These are phyloP conservation scores for Candida ipomoeae DNA, from an alignment of 805 yeast genomes.

Conservation along the genomic window DNA sequence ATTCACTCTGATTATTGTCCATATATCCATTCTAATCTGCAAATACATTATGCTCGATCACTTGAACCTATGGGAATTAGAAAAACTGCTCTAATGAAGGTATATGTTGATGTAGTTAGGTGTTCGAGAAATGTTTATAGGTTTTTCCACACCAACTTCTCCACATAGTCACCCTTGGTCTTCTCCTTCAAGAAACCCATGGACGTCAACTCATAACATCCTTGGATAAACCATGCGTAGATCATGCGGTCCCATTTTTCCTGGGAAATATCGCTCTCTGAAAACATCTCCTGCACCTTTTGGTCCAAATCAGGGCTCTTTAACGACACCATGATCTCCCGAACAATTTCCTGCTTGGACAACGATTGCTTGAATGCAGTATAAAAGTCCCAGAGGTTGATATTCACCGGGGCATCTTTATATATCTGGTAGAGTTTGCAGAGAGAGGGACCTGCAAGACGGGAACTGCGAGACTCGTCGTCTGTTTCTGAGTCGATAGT, in stretches of 20 bases:
- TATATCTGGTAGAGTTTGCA: constrained; percentile 58
- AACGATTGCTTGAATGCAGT: constrained; percentile 54
- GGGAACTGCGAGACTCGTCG: not conserved
- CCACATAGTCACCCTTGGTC: constrained; percentile 60
- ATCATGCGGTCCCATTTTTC: constrained; percentile 59
- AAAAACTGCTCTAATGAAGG: no score
- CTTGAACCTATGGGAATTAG: no score
- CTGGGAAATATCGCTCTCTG: constrained; percentile 16
- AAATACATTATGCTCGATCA: no score
- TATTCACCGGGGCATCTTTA: constrained; percentile 70
- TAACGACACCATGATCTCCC: constrained; percentile 10
- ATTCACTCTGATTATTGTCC: no score
- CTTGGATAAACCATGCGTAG: constrained; percentile 71
- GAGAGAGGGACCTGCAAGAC: constrained; percentile 15
- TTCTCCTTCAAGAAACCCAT: constrained; percentile 67
- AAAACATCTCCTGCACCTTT: not conserved
- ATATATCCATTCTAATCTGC: no score
- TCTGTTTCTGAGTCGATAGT: not conserved
- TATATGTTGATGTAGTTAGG: no score
- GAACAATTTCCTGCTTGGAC: constrained; percentile 21
- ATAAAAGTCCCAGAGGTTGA: constrained; percentile 67
- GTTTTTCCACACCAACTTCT: constrained; percentile 70
- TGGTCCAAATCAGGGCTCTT: not conserved
- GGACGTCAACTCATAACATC: constrained; percentile 62
- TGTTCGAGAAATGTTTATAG: constrained; percentile 18